Evolutionary conservation across 2,329 filamentous ascomycete species (phyloP).

Genomic region (Cytospora piceicola): DNA sequence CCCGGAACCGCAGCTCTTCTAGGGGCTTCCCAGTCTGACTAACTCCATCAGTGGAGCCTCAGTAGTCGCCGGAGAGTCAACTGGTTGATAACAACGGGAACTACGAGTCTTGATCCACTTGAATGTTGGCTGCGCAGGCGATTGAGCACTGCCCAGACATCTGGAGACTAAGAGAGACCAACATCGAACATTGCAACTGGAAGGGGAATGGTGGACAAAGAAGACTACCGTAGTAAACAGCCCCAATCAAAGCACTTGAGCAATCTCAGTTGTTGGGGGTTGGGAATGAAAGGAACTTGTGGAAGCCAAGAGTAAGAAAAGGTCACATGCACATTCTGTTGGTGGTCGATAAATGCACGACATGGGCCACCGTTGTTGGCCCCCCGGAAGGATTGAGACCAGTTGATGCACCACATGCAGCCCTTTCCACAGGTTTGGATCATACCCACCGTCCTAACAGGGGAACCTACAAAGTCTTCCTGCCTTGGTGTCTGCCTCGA

Average conservation of each 20-base stretch:
- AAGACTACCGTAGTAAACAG: neutral
- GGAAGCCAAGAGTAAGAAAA: neutral
- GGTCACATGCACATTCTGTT: neutral
- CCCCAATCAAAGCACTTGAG: neutral
- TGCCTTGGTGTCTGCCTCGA: neutral
- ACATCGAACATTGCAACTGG: neutral
- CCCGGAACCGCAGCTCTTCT: neutral
- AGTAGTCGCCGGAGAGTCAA: neutral
- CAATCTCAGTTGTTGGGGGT: no score
- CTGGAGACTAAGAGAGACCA: neutral
- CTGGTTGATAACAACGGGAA: neutral
- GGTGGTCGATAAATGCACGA: neutral
- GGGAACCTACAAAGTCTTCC: no score
- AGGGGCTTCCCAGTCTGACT: neutral
- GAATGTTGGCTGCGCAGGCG: neutral
- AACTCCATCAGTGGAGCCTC: neutral
- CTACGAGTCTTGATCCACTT: neutral
- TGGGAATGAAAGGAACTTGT: no score
- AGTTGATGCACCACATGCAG: no score
- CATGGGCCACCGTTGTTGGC: no score
- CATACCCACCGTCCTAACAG: neutral
- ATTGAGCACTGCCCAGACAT: neutral
- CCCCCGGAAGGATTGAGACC: no score
- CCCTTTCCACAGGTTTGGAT: neutral
- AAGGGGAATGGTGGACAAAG: neutral